Base-by-base conservation (phyloP, 2,329 filamentous ascomycete species). In the Cordyceps cicadae region DNA sequence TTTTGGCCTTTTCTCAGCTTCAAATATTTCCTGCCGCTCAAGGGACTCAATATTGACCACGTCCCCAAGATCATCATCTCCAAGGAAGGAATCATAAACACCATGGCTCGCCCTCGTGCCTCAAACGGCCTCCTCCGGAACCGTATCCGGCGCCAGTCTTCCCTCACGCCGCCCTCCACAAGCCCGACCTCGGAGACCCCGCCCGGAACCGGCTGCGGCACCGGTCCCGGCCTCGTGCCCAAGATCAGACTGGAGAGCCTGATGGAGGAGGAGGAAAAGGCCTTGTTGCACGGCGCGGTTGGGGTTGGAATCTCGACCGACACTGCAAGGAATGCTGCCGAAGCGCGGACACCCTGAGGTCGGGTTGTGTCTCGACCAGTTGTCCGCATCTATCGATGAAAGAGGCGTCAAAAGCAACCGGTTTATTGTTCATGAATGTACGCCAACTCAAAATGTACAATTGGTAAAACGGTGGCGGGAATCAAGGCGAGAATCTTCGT, bases 71-170 rank as follows among this genome's bases (percentile, higher is more conserved):
- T 24, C 2, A 24, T 24, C 24, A 24, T 24, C 24, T 24, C 24
- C 24, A 24, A 24, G 24, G 4, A 24, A 24, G 2, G 4, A 2
- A 24, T 2, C 24, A n/a, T n/a, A 24, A 24, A 46, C 37, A 51
- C 11, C 43, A 64, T 64, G 64, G 48, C 64, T 24, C 37, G 62
- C 54, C 61, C 63, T 24, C 61, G 59, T 62, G 59, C 61, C 3
- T 61, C 62, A 3, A 60, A 48, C 56, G 62, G 59, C 32, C 43
- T 63, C 49, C 60, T 65, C 15, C 63, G 64, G 39, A 54, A 15
- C 55, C 62, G 48, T 49, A 62, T 64, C 60, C 61, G 51, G 45
- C 62, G 54, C n/a, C 49, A 49, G 15, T 49, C 62, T 5, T 61
- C 60, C 39, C 29, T 52, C 32, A 49, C 59, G 14, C 59, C 60